Percentiles rank a stretch among this genome's conserved stretches.
phyloP scores from a whole-genome alignment of 495 filamentous ascomycete species.

The Cercophora samala region DNA sequence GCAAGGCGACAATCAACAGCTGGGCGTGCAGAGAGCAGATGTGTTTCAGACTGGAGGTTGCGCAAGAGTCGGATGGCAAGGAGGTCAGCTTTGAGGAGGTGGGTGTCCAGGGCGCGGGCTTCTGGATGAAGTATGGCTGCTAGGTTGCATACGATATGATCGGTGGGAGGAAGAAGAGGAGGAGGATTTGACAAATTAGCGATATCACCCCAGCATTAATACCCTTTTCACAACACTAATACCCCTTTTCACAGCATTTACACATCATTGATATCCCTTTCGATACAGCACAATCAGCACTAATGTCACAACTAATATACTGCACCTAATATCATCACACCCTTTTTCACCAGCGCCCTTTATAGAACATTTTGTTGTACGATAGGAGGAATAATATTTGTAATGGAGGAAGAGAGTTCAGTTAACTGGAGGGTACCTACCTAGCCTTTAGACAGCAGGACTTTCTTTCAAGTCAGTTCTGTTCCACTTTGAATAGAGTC shows the following conservation, averaged over 20 bases:
- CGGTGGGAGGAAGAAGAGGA: background rate
- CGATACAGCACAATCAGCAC: background rate
- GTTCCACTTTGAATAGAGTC: no score
- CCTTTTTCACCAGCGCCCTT: background rate
- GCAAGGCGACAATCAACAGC: constrained; percentile 20
- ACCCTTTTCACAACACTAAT: background rate
- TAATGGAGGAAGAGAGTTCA: background rate
- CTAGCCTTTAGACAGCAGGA: no score
- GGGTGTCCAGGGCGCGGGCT: background rate
- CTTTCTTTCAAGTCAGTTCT: no score
- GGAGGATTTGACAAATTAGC: background rate
- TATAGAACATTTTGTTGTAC: background rate
- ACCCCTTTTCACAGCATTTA: background rate
- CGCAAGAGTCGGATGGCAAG: background rate
- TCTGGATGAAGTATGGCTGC: constrained; percentile 6
- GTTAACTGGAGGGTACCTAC: no score
- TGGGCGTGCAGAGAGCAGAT: constrained; percentile 34
- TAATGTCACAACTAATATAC: background rate
- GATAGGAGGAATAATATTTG: background rate
- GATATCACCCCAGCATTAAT: background rate
- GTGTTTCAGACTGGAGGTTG: constrained; percentile 26
- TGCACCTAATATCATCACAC: background rate
- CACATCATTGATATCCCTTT: no score
- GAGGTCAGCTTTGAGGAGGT: constrained; percentile 1
- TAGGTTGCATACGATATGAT: background rate